Conservation (phyloP, 2,329 filamentous ascomycete species). For the Ophiosphaerella narmari region DNA sequence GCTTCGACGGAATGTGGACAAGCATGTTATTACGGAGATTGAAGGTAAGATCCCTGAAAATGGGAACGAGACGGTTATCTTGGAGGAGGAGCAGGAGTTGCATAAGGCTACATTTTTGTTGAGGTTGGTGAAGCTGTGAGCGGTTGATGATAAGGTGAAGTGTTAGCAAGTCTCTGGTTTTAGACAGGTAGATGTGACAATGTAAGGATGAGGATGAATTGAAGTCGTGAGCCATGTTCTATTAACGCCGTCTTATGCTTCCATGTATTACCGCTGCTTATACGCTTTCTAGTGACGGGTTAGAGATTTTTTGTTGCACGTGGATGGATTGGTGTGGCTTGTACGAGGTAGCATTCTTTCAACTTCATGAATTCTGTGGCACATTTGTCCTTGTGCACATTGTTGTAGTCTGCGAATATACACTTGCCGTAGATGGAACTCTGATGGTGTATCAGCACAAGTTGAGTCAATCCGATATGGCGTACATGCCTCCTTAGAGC, state of each 20-base stretch:
- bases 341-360: conserved; percentile 86
- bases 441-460: conserved; percentile 52
- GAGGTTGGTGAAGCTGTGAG: conserved; percentile 71
- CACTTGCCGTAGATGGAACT: conserved; percentile 88
- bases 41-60: conserved; percentile 63
- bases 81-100: conserved; percentile 83
- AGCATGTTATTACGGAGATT: conserved; percentile 64
- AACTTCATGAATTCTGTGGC: conserved; percentile 79
- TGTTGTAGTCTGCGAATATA: conserved; percentile 85
- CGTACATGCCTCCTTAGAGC: conserved; percentile 63
- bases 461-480: neutral
- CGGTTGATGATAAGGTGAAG: neutral
- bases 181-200: conserved; percentile 4
- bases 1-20: conserved; percentile 75
- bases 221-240: neutral
- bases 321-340: conserved; percentile 22
- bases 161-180: conserved; percentile 2
- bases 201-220: conserved; percentile 10
- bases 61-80: conserved; percentile 63
- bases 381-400: conserved; percentile 90
- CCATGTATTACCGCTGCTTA: conserved; percentile 29
- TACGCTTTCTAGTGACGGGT: conserved; percentile 27
- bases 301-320: neutral
- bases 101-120: conserved; percentile 81
- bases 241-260: conserved; percentile 1